Percentiles rank a stretch among this genome's conserved stretches.
These are phyloP conservation scores for Solanum pinnatisectum DNA, from an alignment of 257 asterid genomes.

Conservation along the genomic window DNA sequence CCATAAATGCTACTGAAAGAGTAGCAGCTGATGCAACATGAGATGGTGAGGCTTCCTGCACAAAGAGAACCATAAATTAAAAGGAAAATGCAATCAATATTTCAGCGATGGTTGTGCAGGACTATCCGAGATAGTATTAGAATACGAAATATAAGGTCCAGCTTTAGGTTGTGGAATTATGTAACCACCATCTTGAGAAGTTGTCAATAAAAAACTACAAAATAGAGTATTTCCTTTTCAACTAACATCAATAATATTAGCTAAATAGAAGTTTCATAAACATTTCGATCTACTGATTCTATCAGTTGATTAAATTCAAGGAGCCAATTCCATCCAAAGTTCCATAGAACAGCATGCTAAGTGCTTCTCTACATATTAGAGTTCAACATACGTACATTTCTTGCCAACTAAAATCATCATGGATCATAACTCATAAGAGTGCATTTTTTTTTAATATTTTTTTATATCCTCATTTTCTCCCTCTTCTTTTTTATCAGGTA, in stretches of 20 bases:
- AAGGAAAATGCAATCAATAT: not conserved
- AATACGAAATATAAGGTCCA: not conserved
- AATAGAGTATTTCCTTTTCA: not conserved
- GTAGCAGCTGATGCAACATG: slow-evolving; percentile 98
- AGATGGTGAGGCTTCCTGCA: slow-evolving; percentile 79
- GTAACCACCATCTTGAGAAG: not conserved
- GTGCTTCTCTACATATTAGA: not conserved
- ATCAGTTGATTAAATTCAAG: not conserved
- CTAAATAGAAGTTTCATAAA: not conserved
- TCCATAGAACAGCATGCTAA: not conserved
- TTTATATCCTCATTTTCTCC: not conserved
- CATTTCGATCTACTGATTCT: not conserved
- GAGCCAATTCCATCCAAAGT: not conserved
- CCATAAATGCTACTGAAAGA: slow-evolving; percentile 95
- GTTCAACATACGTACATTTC: not conserved
- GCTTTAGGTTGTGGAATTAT: not conserved
- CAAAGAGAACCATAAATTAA: not conserved
- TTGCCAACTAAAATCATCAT: not conserved
- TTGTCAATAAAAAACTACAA: not conserved
- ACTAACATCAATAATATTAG: not conserved
- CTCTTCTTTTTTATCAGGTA: not conserved
- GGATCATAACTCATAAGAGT: not conserved
- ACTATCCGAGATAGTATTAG: not conserved
- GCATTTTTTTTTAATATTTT: not conserved
- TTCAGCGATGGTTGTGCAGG: not conserved